phyloP scores from a whole-genome alignment of 1,284 basidiomycete species.

The Ganoderma multipileum region DNA sequence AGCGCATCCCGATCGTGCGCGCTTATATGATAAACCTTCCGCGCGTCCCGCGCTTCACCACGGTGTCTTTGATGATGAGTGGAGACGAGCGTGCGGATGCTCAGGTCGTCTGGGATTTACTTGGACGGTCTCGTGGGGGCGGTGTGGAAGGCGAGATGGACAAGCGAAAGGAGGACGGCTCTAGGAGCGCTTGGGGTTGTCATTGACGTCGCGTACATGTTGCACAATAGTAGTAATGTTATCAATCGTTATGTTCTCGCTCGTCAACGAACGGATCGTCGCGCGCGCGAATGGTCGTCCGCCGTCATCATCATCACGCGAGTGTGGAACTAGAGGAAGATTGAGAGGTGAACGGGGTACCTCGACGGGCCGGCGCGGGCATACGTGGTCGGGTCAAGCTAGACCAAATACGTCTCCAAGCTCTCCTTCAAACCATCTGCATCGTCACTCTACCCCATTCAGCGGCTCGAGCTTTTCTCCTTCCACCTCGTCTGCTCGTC shows the following conservation, averaged over 20 bases:
- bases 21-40: constrained; percentile 60
- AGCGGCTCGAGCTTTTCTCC: constrained; percentile 3
- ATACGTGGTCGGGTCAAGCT: constrained; percentile 33
- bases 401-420: constrained; percentile 31
- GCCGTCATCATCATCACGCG: neutral
- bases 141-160: constrained; percentile 30
- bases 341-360: neutral
- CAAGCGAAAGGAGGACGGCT: constrained; percentile 29
- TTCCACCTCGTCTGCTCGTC: constrained; percentile 16
- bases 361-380: constrained; percentile 12
- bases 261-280: neutral
- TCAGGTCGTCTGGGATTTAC: constrained; percentile 35
- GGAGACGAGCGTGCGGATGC: constrained; percentile 51
- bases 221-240: neutral
- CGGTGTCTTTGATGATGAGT: constrained; percentile 68
- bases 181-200: constrained; percentile 30
- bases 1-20: constrained; percentile 38
- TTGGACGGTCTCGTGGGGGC: constrained; percentile 24
- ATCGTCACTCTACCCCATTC: constrained; percentile 22
- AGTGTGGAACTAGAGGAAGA: neutral
- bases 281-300: neutral
- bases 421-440: constrained; percentile 13
- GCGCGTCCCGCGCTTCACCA: constrained; percentile 65
- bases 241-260: neutral
- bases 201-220: constrained; percentile 1